Evolutionary conservation across 768 basidiomycete genomes (phyloP).

Genomic region (Aureoboletus auriporus): DNA sequence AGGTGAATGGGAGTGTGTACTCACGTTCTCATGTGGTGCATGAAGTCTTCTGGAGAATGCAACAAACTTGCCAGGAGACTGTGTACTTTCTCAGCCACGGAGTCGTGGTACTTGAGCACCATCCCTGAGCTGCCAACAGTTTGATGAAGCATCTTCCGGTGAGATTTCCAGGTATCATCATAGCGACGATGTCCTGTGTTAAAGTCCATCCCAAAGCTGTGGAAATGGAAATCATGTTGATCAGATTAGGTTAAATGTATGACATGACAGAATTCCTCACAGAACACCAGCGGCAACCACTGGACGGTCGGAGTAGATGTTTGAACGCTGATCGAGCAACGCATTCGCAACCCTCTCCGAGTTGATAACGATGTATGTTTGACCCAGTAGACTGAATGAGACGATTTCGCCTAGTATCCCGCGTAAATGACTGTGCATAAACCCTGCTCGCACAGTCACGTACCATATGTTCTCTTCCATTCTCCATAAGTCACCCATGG

Average conservation of each 20-base stretch:
- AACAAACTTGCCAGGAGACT: conserved; percentile 9
- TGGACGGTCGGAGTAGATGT: conserved; percentile 20
- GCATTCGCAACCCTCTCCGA: conserved; percentile 18
- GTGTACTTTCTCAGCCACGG: conserved; percentile 5
- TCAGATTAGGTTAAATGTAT: not conserved
- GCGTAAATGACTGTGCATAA: not conserved
- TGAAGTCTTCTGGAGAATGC: conserved; percentile 14
- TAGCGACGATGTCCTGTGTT: conserved; percentile 19
- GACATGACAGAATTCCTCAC: not conserved
- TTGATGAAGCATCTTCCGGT: conserved; percentile 17
- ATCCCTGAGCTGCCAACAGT: conserved; percentile 9
- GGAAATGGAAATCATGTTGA: not conserved
- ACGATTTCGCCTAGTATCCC: conserved; percentile 15
- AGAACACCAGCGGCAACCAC: conserved; percentile 2
- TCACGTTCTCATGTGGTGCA: conserved; percentile 14
- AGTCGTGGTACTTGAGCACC: conserved; percentile 6
- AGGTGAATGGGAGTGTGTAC: conserved; percentile 5
- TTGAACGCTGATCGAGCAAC: conserved; percentile 25
- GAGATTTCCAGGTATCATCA: conserved; percentile 13
- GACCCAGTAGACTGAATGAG: conserved; percentile 17
- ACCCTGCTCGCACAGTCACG: not conserved
- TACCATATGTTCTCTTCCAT: conserved; percentile 31
- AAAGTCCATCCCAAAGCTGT: conserved; percentile 23
- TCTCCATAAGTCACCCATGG: conserved; percentile 31
- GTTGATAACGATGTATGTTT: conserved; percentile 22